These are phyloP conservation scores for Hyaloperonospora arabidopsidis DNA, from an alignment of 352 stramenopile species.

Conservation along the genomic window DNA sequence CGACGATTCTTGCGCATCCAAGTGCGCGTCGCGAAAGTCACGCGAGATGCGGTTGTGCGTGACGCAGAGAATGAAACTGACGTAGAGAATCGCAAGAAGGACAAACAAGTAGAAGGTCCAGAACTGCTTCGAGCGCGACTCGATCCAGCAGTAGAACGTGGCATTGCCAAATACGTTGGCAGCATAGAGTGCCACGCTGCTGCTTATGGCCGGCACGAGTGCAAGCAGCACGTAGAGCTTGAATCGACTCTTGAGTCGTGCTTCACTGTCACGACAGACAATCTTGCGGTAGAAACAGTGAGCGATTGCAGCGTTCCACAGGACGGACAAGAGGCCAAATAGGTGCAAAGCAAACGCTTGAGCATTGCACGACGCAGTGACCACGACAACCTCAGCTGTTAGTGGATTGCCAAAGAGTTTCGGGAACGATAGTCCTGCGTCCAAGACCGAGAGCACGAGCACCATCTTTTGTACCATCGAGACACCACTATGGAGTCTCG, in stretches of 20 bases:
- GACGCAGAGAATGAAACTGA: slow-evolving; percentile 54
- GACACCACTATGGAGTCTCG: slow-evolving; percentile 25
- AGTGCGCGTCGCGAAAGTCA: slow-evolving; percentile 39
- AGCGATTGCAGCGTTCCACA: slow-evolving; percentile 65
- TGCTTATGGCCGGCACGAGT: slow-evolving; percentile 34
- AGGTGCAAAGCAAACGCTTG: slow-evolving; percentile 52
- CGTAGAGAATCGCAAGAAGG: slow-evolving; percentile 51
- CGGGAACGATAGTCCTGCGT: slow-evolving; percentile 40
- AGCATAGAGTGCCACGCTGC: slow-evolving; percentile 32
- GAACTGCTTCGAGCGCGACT: slow-evolving; percentile 39
- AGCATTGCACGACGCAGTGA: slow-evolving; percentile 29
- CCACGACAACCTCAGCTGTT: slow-evolving; percentile 1
- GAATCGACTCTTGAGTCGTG: slow-evolving; percentile 47
- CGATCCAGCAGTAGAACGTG: slow-evolving; percentile 77
- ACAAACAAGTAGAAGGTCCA: slow-evolving; percentile 62
- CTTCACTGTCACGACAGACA: slow-evolving; percentile 58
- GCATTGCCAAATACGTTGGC: slow-evolving; percentile 34
- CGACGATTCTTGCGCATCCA: slow-evolving; percentile 62
- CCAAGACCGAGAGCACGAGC: slow-evolving; percentile 55
- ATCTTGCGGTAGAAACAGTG: slow-evolving; percentile 70
- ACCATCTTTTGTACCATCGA: slow-evolving; percentile 69
- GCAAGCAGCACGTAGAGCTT: slow-evolving; percentile 49
- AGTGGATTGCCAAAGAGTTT: slow-evolving; percentile 42
- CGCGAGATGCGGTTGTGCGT: slow-evolving; percentile 51
- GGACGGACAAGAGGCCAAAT: slow-evolving; percentile 49